Conservation (phyloP, 2,329 filamentous ascomycete genomes). For the Trichoderma koningii region DNA sequence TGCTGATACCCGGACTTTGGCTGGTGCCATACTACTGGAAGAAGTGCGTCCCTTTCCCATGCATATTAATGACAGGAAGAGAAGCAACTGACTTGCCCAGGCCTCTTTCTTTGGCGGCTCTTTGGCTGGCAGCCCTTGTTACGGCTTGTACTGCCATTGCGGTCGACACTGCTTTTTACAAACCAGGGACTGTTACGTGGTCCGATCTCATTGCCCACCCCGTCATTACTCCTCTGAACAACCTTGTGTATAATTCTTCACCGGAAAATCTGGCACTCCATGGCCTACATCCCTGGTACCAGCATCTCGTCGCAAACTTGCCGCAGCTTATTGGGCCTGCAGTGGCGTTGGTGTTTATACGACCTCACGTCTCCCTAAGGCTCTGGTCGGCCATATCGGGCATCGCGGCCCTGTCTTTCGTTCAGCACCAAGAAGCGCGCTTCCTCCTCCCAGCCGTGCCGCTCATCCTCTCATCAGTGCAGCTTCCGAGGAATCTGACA, state of each 20-base stretch:
- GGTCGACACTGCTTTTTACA: conserved; percentile 85
- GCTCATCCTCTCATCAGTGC: conserved; percentile 72
- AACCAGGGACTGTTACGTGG: conserved; percentile 63
- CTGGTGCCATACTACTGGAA: conserved; percentile 82
- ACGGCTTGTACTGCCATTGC: conserved; percentile 74
- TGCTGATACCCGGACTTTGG: conserved; percentile 79
- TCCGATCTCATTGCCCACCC: conserved; percentile 64
- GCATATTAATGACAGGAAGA: neutral
- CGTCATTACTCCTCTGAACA: conserved; percentile 76
- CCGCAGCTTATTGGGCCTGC: conserved; percentile 72
- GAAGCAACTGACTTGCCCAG: conserved; percentile 41
- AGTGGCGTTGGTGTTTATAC: conserved; percentile 59
- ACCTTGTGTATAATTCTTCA: conserved; percentile 72
- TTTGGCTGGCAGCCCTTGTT: conserved; percentile 64
- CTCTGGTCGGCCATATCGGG: conserved; percentile 75
- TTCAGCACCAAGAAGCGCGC: conserved; percentile 78
- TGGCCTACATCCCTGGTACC: conserved; percentile 77
- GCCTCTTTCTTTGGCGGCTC: conserved; percentile 62
- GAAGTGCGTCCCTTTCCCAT: conserved; percentile 58
- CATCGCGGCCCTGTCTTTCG: conserved; percentile 68
- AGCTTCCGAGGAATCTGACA: conserved; percentile 59
- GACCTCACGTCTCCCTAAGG: conserved; percentile 60
- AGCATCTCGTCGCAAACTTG: conserved; percentile 71
- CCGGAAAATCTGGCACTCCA: conserved; percentile 72
- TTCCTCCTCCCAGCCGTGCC: conserved; percentile 77